A percentile compares a stretch with the other conserved stretches of the same genome.
Evolutionary conservation across 257 asterid genomes (phyloP).

Genomic region (Solanum peruvianum): DNA sequence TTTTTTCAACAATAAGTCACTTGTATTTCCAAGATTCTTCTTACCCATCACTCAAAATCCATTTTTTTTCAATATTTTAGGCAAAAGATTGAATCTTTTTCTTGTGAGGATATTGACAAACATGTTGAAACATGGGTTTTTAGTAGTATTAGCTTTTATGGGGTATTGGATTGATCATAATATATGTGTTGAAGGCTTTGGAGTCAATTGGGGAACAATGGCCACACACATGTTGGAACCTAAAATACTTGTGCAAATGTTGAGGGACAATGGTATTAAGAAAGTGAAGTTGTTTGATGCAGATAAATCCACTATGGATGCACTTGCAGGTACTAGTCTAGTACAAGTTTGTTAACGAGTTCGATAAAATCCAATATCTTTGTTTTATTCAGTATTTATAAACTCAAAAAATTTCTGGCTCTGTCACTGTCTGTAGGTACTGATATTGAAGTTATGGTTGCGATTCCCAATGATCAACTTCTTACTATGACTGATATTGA

Average conservation of each 20-base stretch:
- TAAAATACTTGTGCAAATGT: not conserved
- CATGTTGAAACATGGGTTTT: not conserved
- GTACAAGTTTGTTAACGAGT: not conserved
- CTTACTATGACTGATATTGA: not conserved
- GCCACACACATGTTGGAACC: slow-evolving; percentile 1
- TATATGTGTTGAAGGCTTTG: slow-evolving; percentile 1
- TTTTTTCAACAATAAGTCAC: not conserved
- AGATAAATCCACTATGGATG: not conserved
- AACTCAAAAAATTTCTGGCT: not conserved
- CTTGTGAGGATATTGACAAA: not conserved
- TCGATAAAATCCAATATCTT: not conserved
- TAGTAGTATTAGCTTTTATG: not conserved
- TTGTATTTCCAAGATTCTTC: not conserved
- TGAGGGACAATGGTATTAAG: not conserved
- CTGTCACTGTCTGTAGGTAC: not conserved
- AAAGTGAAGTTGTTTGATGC: slow-evolving; percentile 5
- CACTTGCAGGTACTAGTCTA: not conserved
- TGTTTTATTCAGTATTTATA: not conserved
- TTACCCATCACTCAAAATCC: not conserved
- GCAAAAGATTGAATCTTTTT: not conserved
- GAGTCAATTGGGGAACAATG: slow-evolving; percentile 10
- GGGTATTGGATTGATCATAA: not conserved
- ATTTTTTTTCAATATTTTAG: not conserved
- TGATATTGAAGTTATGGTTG: slow-evolving; percentile 7
- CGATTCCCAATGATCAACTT: slow-evolving; percentile 6